Evolutionary conservation across 2,329 filamentous ascomycete species (phyloP), one percentile per base, ranked within the genome.

Genomic region (Erysiphe neolycopersici): DNA sequence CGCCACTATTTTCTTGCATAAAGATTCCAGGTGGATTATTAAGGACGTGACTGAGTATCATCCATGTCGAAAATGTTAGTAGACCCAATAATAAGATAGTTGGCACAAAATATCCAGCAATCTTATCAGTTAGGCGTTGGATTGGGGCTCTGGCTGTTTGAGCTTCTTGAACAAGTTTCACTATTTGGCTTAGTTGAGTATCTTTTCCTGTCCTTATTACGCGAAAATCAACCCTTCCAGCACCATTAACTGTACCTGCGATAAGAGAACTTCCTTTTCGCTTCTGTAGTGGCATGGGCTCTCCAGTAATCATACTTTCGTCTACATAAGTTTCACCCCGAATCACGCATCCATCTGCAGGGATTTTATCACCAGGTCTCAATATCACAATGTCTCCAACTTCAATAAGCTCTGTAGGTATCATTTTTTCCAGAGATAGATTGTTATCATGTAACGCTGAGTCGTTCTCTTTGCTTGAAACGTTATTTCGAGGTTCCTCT

Each of bases 301-400:
- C 89, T 50, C 89, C 89, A 5, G 89, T 98, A 41, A 98, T 85
- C 87, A 95, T 95, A 56, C 84, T 93, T 62, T 98, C 89, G 51
- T 98, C 84, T 18, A 94, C 73, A 54, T 91, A 93, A 32, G 83
- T 92, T 60, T 94, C 82, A 30, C 89, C 89, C 43, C 79, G 74
- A 45, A 83, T 82, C 43, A 98, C 71, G 9, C 73, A 68, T 41
- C 89, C 89, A 57, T 98, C 89, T 1, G 87, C 87, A 1, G 89
- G 87, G 46, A 98, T 83, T 63, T 95, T 95, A 62, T 95, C 89
- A 44, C 89, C 89, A 6, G 89, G 89, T 45, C 83, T 79, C 44
- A 98, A 70, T 48, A 95, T 75, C 46, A 95, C 85, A 50, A 98
- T 73, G 57, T 98, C 89, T 38, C 84, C 84, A 11, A 93, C 79